phyloP scores from a whole-genome alignment of 2,329 filamentous ascomycete species.

The Apiospora pterosperma region DNA sequence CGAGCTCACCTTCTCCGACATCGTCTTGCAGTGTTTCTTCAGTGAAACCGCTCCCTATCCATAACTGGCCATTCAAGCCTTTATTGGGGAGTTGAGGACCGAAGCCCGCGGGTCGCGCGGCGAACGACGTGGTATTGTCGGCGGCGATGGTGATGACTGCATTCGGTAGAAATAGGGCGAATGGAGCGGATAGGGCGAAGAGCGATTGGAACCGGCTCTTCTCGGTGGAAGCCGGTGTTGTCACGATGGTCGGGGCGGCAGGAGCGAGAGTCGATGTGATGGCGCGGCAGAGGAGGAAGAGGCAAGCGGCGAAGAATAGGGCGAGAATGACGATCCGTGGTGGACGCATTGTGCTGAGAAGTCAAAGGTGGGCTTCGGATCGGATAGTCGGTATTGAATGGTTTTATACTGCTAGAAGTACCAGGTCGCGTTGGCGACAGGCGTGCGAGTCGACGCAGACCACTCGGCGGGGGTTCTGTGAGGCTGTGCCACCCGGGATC shows the following conservation, averaged over 20 bases:
- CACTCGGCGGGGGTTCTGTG: not conserved
- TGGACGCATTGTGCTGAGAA: conserved; percentile 45
- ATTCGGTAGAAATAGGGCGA: conserved; percentile 90
- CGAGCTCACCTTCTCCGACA: conserved; percentile 76
- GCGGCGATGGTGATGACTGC: conserved; percentile 95
- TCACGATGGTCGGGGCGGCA: conserved; percentile 18
- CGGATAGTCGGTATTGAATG: not conserved
- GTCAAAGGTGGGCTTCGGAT: not conserved
- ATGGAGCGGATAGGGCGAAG: conserved; percentile 71
- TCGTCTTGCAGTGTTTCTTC: conserved; percentile 68
- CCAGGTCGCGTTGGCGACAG: not conserved
- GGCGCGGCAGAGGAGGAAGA: conserved; percentile 54
- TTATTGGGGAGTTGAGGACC: conserved; percentile 72
- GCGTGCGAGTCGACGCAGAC: not conserved
- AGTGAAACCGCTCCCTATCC: conserved; percentile 89
- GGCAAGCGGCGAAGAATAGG: conserved; percentile 49
- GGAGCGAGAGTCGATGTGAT: conserved; percentile 37
- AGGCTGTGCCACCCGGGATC: not conserved
- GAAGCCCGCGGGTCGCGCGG: conserved; percentile 89
- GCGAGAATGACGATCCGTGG: conserved; percentile 52
- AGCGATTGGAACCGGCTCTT: conserved; percentile 51
- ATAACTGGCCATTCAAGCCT: conserved; percentile 84
- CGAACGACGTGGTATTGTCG: conserved; percentile 96
- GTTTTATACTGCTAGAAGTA: not conserved
- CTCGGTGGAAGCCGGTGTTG: conserved; percentile 21